These are phyloP conservation scores for Brachypodium distachyon DNA, from an alignment of 202 grass and related monocot genomes.

Conservation along the genomic window DNA sequence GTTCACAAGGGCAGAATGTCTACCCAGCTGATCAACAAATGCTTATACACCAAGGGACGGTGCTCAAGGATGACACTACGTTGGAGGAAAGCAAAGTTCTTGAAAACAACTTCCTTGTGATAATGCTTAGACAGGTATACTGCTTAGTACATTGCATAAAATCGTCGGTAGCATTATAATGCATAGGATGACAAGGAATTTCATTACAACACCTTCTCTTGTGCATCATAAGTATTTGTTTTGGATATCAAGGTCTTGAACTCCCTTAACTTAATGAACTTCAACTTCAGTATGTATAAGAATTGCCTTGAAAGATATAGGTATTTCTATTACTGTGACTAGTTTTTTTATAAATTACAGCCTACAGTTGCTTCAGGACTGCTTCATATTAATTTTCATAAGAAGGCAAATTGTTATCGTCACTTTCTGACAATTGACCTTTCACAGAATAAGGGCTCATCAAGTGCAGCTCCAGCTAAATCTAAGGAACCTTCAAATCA, in stretches of 20 bases:
- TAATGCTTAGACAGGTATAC: constrained; percentile 83
- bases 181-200: not conserved
- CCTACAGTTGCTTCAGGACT: not conserved
- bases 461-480: constrained; percentile 54
- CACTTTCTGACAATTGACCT: not conserved
- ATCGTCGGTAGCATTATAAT: not conserved
- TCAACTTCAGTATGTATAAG: not conserved
- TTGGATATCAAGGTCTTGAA: not conserved
- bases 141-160: not conserved
- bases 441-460: constrained; percentile 63
- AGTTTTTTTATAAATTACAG: not conserved
- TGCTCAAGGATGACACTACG: constrained; percentile 70
- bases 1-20: constrained; percentile 43
- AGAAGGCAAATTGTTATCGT: not conserved
- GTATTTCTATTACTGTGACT: not conserved
- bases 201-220: not conserved
- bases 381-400: not conserved
- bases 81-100: constrained; percentile 75
- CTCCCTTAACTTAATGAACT: not conserved
- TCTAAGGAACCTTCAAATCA: constrained; percentile 39
- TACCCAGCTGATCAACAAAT: constrained; percentile 83
- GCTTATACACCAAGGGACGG: constrained; percentile 77
- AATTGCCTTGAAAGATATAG: not conserved
- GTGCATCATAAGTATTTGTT: not conserved
- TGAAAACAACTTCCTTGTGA: constrained; percentile 74